phyloP scores from a whole-genome alignment of 352 stramenopile species.

The Globisporangium echinulatum region DNA sequence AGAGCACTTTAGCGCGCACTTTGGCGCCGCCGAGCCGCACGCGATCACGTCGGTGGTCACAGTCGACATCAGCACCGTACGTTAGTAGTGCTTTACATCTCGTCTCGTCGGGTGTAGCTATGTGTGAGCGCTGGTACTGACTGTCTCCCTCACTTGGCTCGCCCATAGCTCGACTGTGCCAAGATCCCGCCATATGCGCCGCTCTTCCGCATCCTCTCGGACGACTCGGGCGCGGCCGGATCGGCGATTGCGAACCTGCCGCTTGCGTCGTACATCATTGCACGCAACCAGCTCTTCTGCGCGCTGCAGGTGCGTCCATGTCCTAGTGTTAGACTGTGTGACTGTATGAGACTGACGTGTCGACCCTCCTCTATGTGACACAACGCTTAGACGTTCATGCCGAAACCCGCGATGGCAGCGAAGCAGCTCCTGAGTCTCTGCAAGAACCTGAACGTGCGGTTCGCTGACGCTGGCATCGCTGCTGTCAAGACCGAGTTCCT shows the following conservation, averaged over 20 bases:
- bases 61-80: constrained; percentile 45
- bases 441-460: constrained; percentile 53
- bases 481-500: constrained; percentile 73
- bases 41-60: constrained; percentile 30
- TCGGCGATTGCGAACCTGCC: constrained; percentile 59
- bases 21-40: constrained; percentile 32
- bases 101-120: too few relatives aligned
- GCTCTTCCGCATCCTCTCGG: constrained; percentile 64
- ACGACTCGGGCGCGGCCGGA: constrained; percentile 63
- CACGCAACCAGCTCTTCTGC: constrained; percentile 44
- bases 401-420: constrained; percentile 61
- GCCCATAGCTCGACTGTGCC: constrained; percentile 31
- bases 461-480: constrained; percentile 32
- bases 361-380: not conserved
- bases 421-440: constrained; percentile 62
- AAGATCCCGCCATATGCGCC: constrained; percentile 69
- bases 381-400: constrained; percentile 36
- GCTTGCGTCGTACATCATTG: constrained; percentile 59
- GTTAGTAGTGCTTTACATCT: not conserved
- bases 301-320: constrained; percentile 33
- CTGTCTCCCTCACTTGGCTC: not conserved
- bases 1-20: constrained; percentile 35
- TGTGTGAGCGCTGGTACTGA: not conserved
- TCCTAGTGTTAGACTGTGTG: not conserved
- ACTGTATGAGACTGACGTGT: too few relatives aligned